Percentiles rank a stretch among this genome's conserved stretches.
Conservation (phyloP, 148 eudicot genomes). For the Vaccinium myrtillus region DNA sequence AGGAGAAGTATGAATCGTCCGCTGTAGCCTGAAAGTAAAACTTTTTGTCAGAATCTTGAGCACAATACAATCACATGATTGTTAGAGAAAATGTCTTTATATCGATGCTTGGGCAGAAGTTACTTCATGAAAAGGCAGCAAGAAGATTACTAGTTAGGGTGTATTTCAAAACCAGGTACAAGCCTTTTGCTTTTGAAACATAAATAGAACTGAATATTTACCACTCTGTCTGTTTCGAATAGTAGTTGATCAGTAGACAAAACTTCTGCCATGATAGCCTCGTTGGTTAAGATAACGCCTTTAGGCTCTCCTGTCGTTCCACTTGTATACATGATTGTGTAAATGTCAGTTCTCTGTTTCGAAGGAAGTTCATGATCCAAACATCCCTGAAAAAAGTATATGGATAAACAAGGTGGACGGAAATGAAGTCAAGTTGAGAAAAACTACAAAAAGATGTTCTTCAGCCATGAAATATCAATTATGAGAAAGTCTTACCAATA, state of each 20-base stretch:
- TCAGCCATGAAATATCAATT: neutral
- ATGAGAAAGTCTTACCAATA: constrained; percentile 40
- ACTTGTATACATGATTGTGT: constrained; percentile 96
- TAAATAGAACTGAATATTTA: constrained; percentile 15
- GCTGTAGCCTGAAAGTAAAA: constrained; percentile 43
- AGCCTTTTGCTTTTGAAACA: neutral
- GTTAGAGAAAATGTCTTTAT: neutral
- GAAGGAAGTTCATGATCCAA: constrained; percentile 56
- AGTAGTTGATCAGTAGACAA: constrained; percentile 65
- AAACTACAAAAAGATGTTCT: neutral
- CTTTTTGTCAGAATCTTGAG: neutral
- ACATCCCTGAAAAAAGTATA: constrained; percentile 50
- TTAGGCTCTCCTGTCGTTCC: constrained; percentile 97
- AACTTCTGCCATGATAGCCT: constrained; percentile 62
- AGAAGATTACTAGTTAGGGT: neutral
- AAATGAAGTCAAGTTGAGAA: neutral
- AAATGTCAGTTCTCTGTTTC: constrained; percentile 51
- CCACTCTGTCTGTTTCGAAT: constrained; percentile 60
- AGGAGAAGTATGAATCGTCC: constrained; percentile 85
- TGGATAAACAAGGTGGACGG: neutral
- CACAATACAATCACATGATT: neutral
- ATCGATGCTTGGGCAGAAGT: neutral
- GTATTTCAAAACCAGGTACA: neutral
- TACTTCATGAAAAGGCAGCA: too few species aligned
- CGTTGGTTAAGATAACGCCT: constrained; percentile 78